Percentiles rank a stretch among this genome's conserved stretches.
These are phyloP conservation scores for Aspergillus cejpii DNA, from an alignment of 2,329 filamentous ascomycete genomes.

Conservation along the genomic window DNA sequence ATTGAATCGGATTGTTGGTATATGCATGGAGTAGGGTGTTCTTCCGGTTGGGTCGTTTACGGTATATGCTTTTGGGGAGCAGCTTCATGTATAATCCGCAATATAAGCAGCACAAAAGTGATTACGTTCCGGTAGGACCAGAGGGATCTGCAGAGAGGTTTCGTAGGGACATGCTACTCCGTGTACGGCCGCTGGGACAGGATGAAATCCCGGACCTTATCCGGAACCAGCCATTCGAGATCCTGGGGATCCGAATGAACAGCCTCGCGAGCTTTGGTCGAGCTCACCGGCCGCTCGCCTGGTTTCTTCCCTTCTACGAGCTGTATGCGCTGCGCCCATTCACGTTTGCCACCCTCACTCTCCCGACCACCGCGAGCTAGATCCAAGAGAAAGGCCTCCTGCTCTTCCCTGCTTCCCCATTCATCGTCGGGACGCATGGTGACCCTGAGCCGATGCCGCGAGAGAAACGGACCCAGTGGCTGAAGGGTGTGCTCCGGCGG, in stretches of 20 bases:
- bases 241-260: slow-evolving; percentile 25
- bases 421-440: slow-evolving; percentile 39
- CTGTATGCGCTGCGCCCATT: slow-evolving; percentile 41
- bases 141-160: not conserved
- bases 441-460: slow-evolving; percentile 40
- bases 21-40: not conserved
- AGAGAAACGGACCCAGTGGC: slow-evolving; percentile 39
- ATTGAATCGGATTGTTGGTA: slow-evolving; percentile 1
- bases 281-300: slow-evolving; percentile 37
- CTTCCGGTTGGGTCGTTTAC: not conserved
- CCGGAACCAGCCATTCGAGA: slow-evolving; percentile 33
- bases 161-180: slow-evolving; percentile 1
- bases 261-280: slow-evolving; percentile 39
- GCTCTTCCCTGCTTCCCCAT: slow-evolving; percentile 37
- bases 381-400: slow-evolving; percentile 33
- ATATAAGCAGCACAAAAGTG: not conserved
- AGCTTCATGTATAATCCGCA: not conserved
- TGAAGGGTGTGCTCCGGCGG: slow-evolving; percentile 40
- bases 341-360: slow-evolving; percentile 32
- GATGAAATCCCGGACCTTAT: slow-evolving; percentile 30
- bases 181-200: slow-evolving; percentile 29
- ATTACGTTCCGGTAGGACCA: not conserved
- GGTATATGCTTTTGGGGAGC: not conserved
- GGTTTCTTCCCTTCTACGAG: slow-evolving; percentile 36
- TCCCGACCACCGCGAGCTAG: slow-evolving; percentile 36